Conservation (phyloP, 108 stramenopile genomes). For the Skeletonema tropicum region DNA sequence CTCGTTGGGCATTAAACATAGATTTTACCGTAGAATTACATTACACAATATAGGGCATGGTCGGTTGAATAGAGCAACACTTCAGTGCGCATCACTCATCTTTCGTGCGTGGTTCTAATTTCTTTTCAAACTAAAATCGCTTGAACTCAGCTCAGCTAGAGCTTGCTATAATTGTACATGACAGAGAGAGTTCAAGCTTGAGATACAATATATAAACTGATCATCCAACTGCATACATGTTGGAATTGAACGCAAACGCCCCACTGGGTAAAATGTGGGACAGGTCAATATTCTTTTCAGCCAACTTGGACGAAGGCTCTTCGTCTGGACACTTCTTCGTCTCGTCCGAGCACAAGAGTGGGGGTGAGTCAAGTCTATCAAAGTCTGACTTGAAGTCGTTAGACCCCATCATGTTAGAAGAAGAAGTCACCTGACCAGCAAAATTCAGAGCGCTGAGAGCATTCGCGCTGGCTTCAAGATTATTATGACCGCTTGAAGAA, state of each 20-base stretch:
- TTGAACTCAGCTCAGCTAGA: slow-evolving; percentile 4
- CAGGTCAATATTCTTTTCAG: neutral
- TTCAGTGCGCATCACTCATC: neutral
- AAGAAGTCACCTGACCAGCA: neutral
- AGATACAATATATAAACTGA: neutral
- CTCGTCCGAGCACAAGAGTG: neutral
- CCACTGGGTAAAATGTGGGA: slow-evolving; percentile 7
- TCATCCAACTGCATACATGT: slow-evolving; percentile 1
- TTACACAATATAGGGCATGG: neutral
- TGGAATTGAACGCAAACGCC: neutral
- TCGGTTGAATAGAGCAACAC: neutral
- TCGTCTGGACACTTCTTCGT: neutral
- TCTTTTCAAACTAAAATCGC: neutral
- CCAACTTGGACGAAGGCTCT: neutral
- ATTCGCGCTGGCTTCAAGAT: neutral
- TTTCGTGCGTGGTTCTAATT: neutral
- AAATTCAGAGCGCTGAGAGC: neutral
- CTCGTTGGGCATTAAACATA: neutral
- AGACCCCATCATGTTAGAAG: neutral
- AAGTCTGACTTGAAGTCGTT: neutral
- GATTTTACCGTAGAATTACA: neutral
- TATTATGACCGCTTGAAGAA: slow-evolving; percentile 1
- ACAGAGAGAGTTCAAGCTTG: neutral
- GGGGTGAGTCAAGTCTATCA: neutral
- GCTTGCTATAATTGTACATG: neutral